These are phyloP conservation scores for Nigrospora osmanthi DNA, from an alignment of 2,329 filamentous ascomycete genomes.

Conservation along the genomic window DNA sequence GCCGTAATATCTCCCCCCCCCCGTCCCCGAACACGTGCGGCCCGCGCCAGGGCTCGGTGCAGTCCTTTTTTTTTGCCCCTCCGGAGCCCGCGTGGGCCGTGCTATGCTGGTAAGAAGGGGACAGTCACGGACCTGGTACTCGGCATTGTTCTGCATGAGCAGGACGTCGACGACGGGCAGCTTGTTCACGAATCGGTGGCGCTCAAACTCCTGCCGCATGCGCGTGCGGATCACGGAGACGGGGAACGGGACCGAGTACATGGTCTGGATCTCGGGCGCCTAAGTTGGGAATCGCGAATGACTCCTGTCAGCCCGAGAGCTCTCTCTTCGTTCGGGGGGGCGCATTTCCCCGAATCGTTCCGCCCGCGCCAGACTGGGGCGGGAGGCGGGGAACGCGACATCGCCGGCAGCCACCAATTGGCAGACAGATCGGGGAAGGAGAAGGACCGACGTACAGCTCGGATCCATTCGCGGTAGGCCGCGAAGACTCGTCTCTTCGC, in stretches of 20 bases:
- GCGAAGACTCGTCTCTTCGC: conserved; percentile 79
- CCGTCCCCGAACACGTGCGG: too few relatives aligned
- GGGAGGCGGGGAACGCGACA: neutral
- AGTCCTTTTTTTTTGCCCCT: neutral
- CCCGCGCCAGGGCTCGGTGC: too few relatives aligned
- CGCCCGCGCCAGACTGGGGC: too few relatives aligned
- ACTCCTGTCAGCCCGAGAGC: too few relatives aligned
- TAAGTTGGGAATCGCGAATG: conserved; percentile 26
- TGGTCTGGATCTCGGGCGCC: conserved; percentile 93
- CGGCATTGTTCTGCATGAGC: conserved; percentile 81
- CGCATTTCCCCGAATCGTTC: too few relatives aligned
- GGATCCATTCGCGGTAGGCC: conserved; percentile 92
- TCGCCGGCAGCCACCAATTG: neutral
- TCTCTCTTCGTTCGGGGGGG: too few relatives aligned
- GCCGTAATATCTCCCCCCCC: neutral
- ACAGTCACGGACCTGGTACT: conserved; percentile 68
- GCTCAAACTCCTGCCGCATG: conserved; percentile 94
- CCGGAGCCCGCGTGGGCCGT: too few relatives aligned
- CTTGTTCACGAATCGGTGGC: conserved; percentile 88
- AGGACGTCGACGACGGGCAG: conserved; percentile 82
- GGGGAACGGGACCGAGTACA: conserved; percentile 91
- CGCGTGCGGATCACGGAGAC: conserved; percentile 84
- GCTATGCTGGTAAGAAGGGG: too few relatives aligned
- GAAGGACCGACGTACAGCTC: conserved; percentile 63
- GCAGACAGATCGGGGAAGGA: neutral